Evolutionary conservation across 2,329 filamentous ascomycete species (phyloP).

Genomic region (Clarireedia hainanense): DNA sequence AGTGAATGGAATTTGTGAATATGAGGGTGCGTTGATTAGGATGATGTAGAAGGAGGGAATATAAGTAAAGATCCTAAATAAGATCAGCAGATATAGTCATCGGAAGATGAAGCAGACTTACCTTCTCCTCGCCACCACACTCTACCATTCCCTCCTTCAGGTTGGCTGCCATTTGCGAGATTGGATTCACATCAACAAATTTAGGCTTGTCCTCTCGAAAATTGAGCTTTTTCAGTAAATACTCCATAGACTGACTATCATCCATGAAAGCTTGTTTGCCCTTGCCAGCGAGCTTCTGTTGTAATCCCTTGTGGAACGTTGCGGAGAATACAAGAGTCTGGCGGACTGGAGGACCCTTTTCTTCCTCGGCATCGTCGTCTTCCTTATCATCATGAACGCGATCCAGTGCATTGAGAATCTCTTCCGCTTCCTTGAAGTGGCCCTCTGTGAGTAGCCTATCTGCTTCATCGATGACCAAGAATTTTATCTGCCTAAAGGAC

Average conservation of each 20-base stretch:
- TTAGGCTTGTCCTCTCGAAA: conserved; percentile 79
- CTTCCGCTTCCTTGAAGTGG: conserved; percentile 88
- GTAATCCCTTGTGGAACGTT: conserved; percentile 85
- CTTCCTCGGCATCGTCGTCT: conserved; percentile 41
- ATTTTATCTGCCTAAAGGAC: conserved; percentile 66
- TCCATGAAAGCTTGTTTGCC: conserved; percentile 51
- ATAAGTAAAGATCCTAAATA: conserved; percentile 76
- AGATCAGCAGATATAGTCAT: conserved; percentile 16
- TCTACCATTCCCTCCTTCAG: conserved; percentile 87
- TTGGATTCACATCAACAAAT: conserved; percentile 86
- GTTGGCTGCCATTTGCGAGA: conserved; percentile 77
- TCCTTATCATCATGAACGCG: conserved; percentile 44
- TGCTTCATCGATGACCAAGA: conserved; percentile 88
- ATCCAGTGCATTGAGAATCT: conserved; percentile 78
- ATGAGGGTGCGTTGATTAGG: conserved; percentile 74
- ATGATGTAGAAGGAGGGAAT: conserved; percentile 77
- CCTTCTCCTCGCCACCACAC: conserved; percentile 89
- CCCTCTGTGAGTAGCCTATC: conserved; percentile 87
- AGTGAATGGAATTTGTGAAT: conserved; percentile 93
- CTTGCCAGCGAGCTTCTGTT: conserved; percentile 83
- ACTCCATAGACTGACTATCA: conserved; percentile 81
- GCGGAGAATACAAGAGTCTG: conserved; percentile 96
- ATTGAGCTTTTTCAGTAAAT: conserved; percentile 80
- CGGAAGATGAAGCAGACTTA: conserved; percentile 29
- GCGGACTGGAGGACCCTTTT: conserved; percentile 41